Base-by-base conservation (phyloP, 495 filamentous ascomycete genomes). In the Aspergillus leporis region DNA sequence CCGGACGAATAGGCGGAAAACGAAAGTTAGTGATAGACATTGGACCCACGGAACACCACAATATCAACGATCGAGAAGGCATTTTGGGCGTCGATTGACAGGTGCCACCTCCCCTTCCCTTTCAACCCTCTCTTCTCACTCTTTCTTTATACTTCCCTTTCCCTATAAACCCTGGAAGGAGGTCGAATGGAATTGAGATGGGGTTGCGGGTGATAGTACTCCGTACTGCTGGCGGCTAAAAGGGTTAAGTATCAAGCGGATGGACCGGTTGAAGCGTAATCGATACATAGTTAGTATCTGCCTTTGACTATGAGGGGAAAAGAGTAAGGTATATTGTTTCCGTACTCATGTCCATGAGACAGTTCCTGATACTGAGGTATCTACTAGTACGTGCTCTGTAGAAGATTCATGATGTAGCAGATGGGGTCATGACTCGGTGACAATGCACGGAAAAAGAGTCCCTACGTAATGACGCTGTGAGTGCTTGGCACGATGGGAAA, bases 401-500 rank as follows among this genome's bases (percentile, higher is more conserved):
- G 3, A 28, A 28, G 19, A 25, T 13, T 18, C 25, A 18, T 30
- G 28, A 31, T 51, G 5, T 31, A 31, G 28, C n/a, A 41, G 48
- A 38, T 23, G 38, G n/a, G 23, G 8, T 53, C 50, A 53, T 58
- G 60, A 58, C 50, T 58, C 50, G 60, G 38, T 58, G 49, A 62
- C 45, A 48, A 43, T 48, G 51, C 43, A 21, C n/a, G 57, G 56
- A 46, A 32, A 53, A 59, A 62, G 59, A 61, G 61, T 62, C 56
- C 61, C 53, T 57, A 61, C 47, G 66, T 65, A 56, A 64, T 59
- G 48, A 31, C 22, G 32, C 23, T 40, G 55, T 54, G 58, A 41
- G 23, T 61, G 47, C 34, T 63, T 53, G 22, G 56, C 55, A 32
- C 16, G 36, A 54, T 21, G 25, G 45, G 43, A 38, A 58, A 58